Conservation (phyloP, 306 rosid genomes). For the Parietaria judaica region DNA sequence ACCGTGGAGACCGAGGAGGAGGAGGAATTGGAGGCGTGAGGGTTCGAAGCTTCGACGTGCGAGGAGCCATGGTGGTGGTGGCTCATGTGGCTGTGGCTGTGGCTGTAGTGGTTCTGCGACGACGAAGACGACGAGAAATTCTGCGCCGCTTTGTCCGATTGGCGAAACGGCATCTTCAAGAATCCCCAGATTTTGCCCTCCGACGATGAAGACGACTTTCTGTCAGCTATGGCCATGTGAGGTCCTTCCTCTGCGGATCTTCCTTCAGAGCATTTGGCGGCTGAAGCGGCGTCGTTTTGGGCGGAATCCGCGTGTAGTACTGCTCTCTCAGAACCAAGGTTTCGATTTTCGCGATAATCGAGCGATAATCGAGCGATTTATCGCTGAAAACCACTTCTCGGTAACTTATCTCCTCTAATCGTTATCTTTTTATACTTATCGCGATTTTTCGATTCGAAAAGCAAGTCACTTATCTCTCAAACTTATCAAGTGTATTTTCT, state of each 20-base stretch:
- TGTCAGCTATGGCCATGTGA: constrained; percentile 61
- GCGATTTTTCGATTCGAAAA: too few species aligned
- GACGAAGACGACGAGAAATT: constrained; percentile 40
- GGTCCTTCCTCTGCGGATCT: neutral
- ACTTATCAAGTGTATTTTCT: too few species aligned
- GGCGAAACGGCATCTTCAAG: constrained; percentile 71
- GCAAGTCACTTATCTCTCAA: too few species aligned
- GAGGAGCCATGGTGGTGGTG: constrained; percentile 16
- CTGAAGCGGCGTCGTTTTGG: constrained; percentile 7
- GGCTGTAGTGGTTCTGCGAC: constrained; percentile 5
- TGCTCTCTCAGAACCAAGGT: too few species aligned
- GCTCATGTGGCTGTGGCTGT: constrained; percentile 18
- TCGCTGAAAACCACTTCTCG: too few species aligned
- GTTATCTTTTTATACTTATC: too few species aligned
- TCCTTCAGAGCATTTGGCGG: constrained; percentile 27
- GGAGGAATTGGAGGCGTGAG: constrained; percentile 39
- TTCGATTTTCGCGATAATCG: too few species aligned
- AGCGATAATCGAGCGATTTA: too few species aligned
- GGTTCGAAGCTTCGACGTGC: constrained; percentile 29
- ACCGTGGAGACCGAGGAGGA: constrained; percentile 73
- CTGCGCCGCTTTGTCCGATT: constrained; percentile 28
- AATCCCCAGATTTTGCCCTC: constrained; percentile 88
- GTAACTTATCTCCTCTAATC: too few species aligned
- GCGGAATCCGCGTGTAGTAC: neutral
- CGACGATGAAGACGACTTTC: constrained; percentile 60